phyloP scores from a whole-genome alignment of 257 asterid genomes.

The Eustoma russellianum region DNA sequence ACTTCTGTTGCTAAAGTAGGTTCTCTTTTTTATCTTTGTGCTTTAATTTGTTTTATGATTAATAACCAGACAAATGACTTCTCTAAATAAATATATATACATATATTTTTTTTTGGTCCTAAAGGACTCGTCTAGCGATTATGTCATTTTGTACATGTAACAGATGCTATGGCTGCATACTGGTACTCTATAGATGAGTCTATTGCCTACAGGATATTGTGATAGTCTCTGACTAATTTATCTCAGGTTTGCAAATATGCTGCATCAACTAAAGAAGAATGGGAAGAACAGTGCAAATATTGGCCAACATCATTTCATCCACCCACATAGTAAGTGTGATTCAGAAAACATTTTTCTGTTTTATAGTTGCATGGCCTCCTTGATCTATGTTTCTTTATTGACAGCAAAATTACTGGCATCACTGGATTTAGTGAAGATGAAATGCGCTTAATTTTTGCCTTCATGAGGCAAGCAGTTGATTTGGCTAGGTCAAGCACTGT shows the following conservation, averaged over 20 bases:
- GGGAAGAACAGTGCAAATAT: slow-evolving; percentile 92
- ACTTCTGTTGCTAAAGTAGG: slow-evolving; percentile 78
- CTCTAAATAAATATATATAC: no score
- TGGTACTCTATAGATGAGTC: not conserved
- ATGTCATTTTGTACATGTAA: not conserved
- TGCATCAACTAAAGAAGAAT: slow-evolving; percentile 82
- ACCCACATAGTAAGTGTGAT: slow-evolving; percentile 58
- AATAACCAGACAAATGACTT: not conserved
- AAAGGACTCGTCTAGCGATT: not conserved
- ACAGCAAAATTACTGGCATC: slow-evolving; percentile 80
- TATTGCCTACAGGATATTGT: not conserved
- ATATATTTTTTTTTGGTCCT: not conserved
- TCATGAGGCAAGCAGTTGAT: slow-evolving; percentile 55
- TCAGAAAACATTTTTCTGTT: not conserved
- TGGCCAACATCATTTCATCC: slow-evolving; percentile 99
- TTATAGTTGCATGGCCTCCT: slow-evolving; percentile 1
- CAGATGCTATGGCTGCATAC: not conserved
- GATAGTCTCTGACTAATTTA: slow-evolving; percentile 1
- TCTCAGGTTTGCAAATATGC: slow-evolving; percentile 80
- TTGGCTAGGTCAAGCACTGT: slow-evolving; percentile 47
- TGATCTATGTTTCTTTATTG: slow-evolving; percentile 16
- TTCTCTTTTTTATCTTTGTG: slow-evolving; percentile 26
- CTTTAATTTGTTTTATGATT: not conserved
- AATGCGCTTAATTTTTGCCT: slow-evolving; percentile 40
- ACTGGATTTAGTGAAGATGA: slow-evolving; percentile 79